These are phyloP conservation scores for Pterocarpus macrocarpus DNA, from an alignment of 306 rosid genomes.

Conservation along the genomic window DNA sequence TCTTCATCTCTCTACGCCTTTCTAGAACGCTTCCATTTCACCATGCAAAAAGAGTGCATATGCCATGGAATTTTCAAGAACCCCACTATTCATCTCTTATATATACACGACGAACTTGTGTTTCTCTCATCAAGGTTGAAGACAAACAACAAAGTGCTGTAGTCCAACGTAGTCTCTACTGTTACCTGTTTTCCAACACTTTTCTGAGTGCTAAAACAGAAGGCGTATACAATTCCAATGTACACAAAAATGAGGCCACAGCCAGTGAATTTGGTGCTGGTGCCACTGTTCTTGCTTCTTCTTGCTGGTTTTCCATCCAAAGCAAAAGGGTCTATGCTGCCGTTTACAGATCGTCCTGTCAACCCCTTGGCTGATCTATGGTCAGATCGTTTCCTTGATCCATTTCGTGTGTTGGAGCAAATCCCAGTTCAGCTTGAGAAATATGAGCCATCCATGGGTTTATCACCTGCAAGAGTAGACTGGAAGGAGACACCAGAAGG, in stretches of 20 bases:
- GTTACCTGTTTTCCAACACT: not conserved
- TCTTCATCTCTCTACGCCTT: conserved; percentile 39
- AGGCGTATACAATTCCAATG: not conserved
- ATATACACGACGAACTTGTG: not conserved
- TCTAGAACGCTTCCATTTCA: too few species aligned
- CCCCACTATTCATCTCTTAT: not conserved
- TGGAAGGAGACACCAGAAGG: conserved; percentile 75
- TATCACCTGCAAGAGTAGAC: conserved; percentile 61
- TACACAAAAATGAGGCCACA: conserved; percentile 48
- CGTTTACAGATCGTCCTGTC: conserved; percentile 51
- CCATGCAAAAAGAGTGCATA: too few species aligned
- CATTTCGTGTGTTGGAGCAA: conserved; percentile 63
- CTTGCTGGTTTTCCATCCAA: conserved; percentile 40
- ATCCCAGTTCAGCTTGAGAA: conserved; percentile 60
- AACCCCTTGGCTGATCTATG: conserved; percentile 39
- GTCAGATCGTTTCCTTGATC: conserved; percentile 58
- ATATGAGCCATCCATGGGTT: conserved; percentile 43
- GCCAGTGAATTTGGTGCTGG: not conserved
- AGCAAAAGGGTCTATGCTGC: conserved; percentile 56
- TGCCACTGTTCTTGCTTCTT: conserved; percentile 44
- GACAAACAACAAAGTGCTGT: not conserved
- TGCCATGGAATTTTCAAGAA: conserved; percentile 47
- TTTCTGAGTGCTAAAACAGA: not conserved
- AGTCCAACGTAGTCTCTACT: not conserved
- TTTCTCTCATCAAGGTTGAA: too few species aligned